Percentiles rank a stretch among this genome's conserved stretches.
phyloP scores from a whole-genome alignment of 2,329 filamentous ascomycete genomes.

The Pseudogymnoascus sp. region DNA sequence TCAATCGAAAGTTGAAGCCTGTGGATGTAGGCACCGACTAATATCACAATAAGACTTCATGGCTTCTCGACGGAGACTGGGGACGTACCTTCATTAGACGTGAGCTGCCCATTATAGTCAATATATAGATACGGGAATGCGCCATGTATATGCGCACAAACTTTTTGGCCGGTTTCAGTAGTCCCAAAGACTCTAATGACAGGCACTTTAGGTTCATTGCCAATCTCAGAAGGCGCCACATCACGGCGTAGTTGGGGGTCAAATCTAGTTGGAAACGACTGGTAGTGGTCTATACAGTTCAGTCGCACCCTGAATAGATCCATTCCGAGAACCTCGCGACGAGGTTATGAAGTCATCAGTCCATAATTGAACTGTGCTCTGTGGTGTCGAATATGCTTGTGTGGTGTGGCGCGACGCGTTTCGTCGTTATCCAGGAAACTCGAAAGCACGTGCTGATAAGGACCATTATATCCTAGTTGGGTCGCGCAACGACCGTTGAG shows the following conservation, averaged over 20 bases:
- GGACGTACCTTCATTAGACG: conserved; percentile 57
- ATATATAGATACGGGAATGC: conserved; percentile 95
- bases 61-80: neutral
- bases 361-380: neutral
- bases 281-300: conserved; percentile 95
- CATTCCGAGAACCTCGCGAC: conserved; percentile 34
- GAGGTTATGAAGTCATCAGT: conserved; percentile 4
- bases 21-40: conserved; percentile 69
- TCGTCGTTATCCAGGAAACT: conserved; percentile 4
- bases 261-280: conserved; percentile 67
- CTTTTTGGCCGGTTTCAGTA: conserved; percentile 90
- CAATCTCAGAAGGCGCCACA: conserved; percentile 48
- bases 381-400: neutral
- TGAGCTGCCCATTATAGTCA: conserved; percentile 67
- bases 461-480: neutral
- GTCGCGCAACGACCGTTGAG: neutral
- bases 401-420: conserved; percentile 7
- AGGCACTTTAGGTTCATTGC: conserved; percentile 66
- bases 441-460: conserved; percentile 11
- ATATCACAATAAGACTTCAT: conserved; percentile 15
- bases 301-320: conserved; percentile 81
- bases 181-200: conserved; percentile 86
- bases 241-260: conserved; percentile 71
- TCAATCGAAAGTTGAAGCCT: conserved; percentile 81
- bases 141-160: conserved; percentile 92